Conservation (phyloP, 2,329 filamentous ascomycete genomes). For the Cladosporium oxysporum region DNA sequence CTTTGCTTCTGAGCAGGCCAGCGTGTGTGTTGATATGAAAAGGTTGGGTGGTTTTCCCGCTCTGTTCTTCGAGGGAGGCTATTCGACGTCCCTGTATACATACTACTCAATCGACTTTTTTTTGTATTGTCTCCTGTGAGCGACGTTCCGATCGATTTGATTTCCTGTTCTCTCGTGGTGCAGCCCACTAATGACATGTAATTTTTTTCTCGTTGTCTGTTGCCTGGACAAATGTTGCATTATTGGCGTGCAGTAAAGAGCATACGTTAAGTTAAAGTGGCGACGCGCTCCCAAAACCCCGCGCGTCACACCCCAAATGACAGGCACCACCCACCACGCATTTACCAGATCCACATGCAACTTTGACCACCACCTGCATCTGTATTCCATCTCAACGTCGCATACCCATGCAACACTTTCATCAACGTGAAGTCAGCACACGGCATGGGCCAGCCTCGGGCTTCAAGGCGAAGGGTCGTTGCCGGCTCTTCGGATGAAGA, state of each 20-base stretch:
- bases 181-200: background rate
- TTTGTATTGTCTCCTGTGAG: background rate
- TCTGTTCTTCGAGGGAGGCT: background rate
- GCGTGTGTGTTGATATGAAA: slow-evolving; percentile 11
- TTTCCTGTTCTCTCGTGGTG: background rate
- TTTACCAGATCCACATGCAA: background rate
- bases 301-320: background rate
- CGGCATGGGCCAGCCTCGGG: slow-evolving; percentile 36
- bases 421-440: background rate
- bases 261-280: background rate
- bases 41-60: background rate
- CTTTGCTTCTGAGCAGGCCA: background rate
- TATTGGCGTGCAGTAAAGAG: background rate
- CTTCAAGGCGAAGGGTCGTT: slow-evolving; percentile 31
- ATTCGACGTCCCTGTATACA: background rate
- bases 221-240: background rate
- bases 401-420: background rate
- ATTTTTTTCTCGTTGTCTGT: background rate
- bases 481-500: slow-evolving; percentile 32
- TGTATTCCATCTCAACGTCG: background rate
- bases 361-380: background rate
- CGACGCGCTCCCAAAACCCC: slow-evolving; percentile 5
- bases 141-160: background rate
- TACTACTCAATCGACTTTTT: slow-evolving; percentile 11
- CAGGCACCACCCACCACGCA: background rate